These are phyloP conservation scores for Stagonosporopsis tanaceti DNA, from an alignment of 2,329 filamentous ascomycete species.

Conservation along the genomic window DNA sequence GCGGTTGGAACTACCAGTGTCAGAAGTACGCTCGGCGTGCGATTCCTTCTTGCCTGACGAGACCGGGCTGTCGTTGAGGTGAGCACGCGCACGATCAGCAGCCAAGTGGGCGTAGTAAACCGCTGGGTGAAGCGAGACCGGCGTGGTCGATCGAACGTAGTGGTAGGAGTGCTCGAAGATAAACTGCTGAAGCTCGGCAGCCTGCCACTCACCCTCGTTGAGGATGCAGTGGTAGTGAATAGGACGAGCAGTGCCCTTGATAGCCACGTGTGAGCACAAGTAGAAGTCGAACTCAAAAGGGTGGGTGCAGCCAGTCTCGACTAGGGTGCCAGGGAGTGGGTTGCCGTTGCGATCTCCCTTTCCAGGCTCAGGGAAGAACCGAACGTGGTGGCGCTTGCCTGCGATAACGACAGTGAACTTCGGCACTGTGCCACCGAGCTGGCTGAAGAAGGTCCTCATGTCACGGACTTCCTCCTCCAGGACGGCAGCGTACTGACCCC, in stretches of 20 bases:
- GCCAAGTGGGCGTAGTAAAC: slow-evolving; percentile 97
- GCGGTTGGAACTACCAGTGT: slow-evolving; percentile 39
- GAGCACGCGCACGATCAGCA: slow-evolving; percentile 77
- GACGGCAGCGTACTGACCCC: slow-evolving; percentile 84
- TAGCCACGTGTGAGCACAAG: slow-evolving; percentile 74
- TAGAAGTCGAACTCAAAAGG: slow-evolving; percentile 92
- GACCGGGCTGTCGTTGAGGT: slow-evolving; percentile 64
- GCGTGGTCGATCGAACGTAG: slow-evolving; percentile 89
- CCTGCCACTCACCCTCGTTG: slow-evolving; percentile 75
- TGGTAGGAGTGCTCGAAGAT: slow-evolving; percentile 96
- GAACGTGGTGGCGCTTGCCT: slow-evolving; percentile 92
- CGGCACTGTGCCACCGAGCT: slow-evolving; percentile 54
- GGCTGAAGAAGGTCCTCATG: slow-evolving; percentile 69
- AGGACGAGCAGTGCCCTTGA: slow-evolving; percentile 92
- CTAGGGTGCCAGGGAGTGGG: slow-evolving; percentile 82
- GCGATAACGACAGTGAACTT: slow-evolving; percentile 88
- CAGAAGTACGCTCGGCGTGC: slow-evolving; percentile 37
- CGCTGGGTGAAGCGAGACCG: slow-evolving; percentile 85
- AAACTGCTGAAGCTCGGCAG: slow-evolving; percentile 80
- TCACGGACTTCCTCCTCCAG: slow-evolving; percentile 77
- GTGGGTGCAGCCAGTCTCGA: slow-evolving; percentile 89
- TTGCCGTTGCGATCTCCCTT: slow-evolving; percentile 79
- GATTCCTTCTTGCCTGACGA: slow-evolving; percentile 51
- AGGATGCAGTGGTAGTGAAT: slow-evolving; percentile 90
- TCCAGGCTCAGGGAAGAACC: slow-evolving; percentile 79